Conservation (phyloP, 1,139 yeast genomes). For the Yamadazyma dendronema region DNA sequence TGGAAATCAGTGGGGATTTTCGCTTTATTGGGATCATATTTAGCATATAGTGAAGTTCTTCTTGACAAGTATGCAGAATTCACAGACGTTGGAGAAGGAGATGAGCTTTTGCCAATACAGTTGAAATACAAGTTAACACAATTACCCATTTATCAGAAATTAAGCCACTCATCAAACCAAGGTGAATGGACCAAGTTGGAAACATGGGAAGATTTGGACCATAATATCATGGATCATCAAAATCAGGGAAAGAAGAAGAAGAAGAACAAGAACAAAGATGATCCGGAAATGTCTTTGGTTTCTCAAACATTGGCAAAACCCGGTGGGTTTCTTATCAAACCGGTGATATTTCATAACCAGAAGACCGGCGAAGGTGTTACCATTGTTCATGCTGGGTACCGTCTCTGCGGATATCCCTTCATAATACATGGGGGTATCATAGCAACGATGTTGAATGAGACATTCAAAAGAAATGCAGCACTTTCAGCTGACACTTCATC, state of each 20-base stretch:
- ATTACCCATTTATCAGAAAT: constrained; percentile 51
- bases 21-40: constrained; percentile 26
- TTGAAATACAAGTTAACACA: constrained; percentile 49
- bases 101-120: constrained; percentile 22
- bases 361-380: constrained; percentile 61
- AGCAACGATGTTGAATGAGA: constrained; percentile 79
- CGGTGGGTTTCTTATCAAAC: constrained; percentile 78
- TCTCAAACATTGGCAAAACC: constrained; percentile 48
- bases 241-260: constrained; percentile 15
- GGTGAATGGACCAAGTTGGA: constrained; percentile 45
- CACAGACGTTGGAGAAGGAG: constrained; percentile 26
- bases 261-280: constrained; percentile 8
- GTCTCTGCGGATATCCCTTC: constrained; percentile 83
- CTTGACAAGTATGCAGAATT: constrained; percentile 33
- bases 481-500: constrained; percentile 31
- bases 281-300: constrained; percentile 15
- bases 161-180: constrained; percentile 38
- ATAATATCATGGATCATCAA: constrained; percentile 37
- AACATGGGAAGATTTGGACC: constrained; percentile 62
- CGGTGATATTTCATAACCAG: constrained; percentile 63
- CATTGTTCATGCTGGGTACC: constrained; percentile 74
- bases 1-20: constrained; percentile 33
- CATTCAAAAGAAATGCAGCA: constrained; percentile 59
- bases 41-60: constrained; percentile 36
- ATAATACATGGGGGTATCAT: constrained; percentile 88